phyloP scores from a whole-genome alignment of 306 rosid species.

The Cucumis cinereus region DNA sequence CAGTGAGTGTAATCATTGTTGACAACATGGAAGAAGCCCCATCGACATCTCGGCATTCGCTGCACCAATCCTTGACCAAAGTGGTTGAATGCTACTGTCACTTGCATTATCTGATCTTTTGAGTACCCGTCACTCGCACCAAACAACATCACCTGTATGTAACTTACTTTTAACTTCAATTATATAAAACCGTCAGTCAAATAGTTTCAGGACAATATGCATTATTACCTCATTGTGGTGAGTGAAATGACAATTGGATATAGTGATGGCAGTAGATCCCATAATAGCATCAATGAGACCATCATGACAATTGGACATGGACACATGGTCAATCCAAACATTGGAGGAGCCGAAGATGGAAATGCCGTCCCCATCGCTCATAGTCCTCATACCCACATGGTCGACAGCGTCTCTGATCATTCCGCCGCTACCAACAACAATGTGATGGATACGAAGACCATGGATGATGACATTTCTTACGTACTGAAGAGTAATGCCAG shows the following conservation, averaged over 20 bases:
- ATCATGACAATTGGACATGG: slow-evolving; percentile 44
- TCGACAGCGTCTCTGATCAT: slow-evolving; percentile 27
- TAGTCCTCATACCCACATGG: slow-evolving; percentile 43
- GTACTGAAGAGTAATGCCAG: slow-evolving; percentile 56
- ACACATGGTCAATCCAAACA: slow-evolving; percentile 74
- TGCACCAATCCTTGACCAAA: slow-evolving; percentile 56
- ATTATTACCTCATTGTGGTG: slow-evolving; percentile 44
- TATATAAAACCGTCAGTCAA: neutral
- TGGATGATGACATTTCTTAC: slow-evolving; percentile 51
- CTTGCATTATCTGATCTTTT: slow-evolving; percentile 47
- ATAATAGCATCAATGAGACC: slow-evolving; percentile 62
- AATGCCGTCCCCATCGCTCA: slow-evolving; percentile 74
- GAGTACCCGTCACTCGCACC: slow-evolving; percentile 39
- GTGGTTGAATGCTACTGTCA: slow-evolving; percentile 77
- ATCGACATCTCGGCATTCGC: slow-evolving; percentile 67
- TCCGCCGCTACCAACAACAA: slow-evolving; percentile 30
- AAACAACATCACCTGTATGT: slow-evolving; percentile 56
- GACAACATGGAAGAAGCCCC: slow-evolving; percentile 57
- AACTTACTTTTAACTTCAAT: neutral
- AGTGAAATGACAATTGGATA: slow-evolving; percentile 70
- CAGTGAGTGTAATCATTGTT: slow-evolving; percentile 80
- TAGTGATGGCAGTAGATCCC: slow-evolving; percentile 77
- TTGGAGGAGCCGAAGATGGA: slow-evolving; percentile 61
- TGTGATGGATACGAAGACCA: slow-evolving; percentile 36
- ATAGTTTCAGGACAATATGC: neutral